Percentiles rank a stretch among this genome's conserved stretches.
phyloP scores from a whole-genome alignment of 2,329 filamentous ascomycete species.

The Colletotrichum karsti region DNA sequence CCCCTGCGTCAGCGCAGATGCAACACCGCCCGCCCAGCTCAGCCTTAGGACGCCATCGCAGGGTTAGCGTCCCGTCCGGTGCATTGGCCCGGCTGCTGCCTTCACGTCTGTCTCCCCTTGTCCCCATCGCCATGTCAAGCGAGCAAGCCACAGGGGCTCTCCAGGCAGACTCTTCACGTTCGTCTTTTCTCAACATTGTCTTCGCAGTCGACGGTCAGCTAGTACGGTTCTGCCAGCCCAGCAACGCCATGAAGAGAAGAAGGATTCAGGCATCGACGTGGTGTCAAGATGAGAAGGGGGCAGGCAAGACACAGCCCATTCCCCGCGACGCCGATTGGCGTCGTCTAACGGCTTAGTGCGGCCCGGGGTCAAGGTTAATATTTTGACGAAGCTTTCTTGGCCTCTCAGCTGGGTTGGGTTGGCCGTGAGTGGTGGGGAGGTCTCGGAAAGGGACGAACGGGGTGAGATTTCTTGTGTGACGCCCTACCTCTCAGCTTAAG shows the following conservation, averaged over 20 bases:
- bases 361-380: neutral
- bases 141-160: neutral
- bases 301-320: neutral
- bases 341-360: constrained; percentile 6
- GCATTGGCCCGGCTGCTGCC: neutral
- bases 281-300: neutral
- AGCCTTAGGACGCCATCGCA: constrained; percentile 25
- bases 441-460: neutral
- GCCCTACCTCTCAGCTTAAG: neutral
- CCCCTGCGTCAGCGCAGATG: neutral
- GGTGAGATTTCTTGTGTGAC: neutral
- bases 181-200: too few species aligned
- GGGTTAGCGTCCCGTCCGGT: neutral
- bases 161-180: neutral
- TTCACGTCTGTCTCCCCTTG: neutral
- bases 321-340: neutral
- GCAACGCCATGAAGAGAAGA: neutral
- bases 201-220: too few species aligned
- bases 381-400: neutral
- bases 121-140: neutral
- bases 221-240: too few species aligned
- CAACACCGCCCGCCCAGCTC: constrained; percentile 2
- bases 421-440: too few species aligned
- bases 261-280: neutral
- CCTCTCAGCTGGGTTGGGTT: neutral